phyloP scores from a whole-genome alignment of 2,329 filamentous ascomycete species.

The Simplicillium aogashimaense region DNA sequence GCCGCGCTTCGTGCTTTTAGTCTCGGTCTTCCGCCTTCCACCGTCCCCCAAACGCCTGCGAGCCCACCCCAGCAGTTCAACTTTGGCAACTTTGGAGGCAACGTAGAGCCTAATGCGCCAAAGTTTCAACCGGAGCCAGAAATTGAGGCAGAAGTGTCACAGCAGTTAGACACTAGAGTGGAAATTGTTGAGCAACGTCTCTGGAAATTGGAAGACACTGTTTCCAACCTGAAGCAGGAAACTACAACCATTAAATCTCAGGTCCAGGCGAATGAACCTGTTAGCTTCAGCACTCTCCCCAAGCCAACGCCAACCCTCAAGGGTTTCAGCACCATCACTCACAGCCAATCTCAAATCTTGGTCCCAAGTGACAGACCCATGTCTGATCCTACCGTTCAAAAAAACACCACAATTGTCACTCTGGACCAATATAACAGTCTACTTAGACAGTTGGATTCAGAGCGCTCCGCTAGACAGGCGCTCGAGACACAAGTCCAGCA shows the following conservation, averaged over 20 bases:
- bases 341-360: too few relatives aligned
- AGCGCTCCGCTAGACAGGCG: constrained; percentile 43
- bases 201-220: too few relatives aligned
- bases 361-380: too few relatives aligned
- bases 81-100: constrained; percentile 20
- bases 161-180: too few relatives aligned
- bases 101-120: too few relatives aligned
- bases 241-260: too few relatives aligned
- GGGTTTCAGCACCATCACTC: too few relatives aligned
- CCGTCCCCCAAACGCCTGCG: constrained; percentile 20
- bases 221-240: too few relatives aligned
- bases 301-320: constrained; percentile 6
- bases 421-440: constrained; percentile 40
- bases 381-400: too few relatives aligned
- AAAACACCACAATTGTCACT: constrained; percentile 13
- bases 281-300: constrained; percentile 2
- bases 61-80: constrained; percentile 41
- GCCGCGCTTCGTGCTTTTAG: constrained; percentile 3
- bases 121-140: too few relatives aligned
- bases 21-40: constrained; percentile 20
- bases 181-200: too few relatives aligned
- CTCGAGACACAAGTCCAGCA: constrained; percentile 47
- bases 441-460: constrained; percentile 41
- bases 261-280: background rate
- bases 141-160: too few relatives aligned